Conservation (phyloP, 179 eudicot genomes). For the Beta corolliflora region DNA sequence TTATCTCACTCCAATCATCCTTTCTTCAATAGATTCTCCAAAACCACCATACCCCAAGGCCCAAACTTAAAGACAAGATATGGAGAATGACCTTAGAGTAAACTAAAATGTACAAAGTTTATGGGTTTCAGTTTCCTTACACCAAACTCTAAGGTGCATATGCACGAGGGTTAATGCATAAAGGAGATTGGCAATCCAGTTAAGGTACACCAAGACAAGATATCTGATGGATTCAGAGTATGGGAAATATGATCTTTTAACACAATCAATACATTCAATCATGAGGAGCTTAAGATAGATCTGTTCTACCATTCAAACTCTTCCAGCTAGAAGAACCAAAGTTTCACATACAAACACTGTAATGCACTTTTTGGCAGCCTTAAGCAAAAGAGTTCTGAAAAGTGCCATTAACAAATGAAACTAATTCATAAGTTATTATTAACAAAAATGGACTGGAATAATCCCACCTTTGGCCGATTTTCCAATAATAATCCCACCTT, state of each 20-base stretch:
- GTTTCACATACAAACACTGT: no score
- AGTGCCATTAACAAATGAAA: background rate
- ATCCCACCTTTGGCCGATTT: no score
- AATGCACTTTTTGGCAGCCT: no score
- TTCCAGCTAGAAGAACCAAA: background rate
- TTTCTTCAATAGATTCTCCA: constrained; percentile 5
- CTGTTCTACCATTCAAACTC: background rate
- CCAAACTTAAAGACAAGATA: background rate
- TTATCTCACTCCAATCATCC: background rate
- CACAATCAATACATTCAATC: background rate
- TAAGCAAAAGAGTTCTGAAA: background rate
- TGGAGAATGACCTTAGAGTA: background rate
- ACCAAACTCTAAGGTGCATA: background rate
- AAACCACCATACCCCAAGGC: no score
- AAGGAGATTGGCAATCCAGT: background rate
- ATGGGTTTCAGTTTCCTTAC: background rate
- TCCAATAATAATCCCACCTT: no score
- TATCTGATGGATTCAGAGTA: background rate
- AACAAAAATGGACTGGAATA: no score
- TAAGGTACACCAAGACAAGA: background rate
- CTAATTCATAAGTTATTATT: background rate
- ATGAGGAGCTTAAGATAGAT: background rate
- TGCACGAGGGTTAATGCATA: background rate
- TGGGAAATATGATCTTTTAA: background rate
- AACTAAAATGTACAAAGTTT: background rate